Evolutionary conservation across 441 rosid genomes (phyloP), one percentile per base, ranked within the genome.

Genomic region (Cnidoscolus chayamansa): DNA sequence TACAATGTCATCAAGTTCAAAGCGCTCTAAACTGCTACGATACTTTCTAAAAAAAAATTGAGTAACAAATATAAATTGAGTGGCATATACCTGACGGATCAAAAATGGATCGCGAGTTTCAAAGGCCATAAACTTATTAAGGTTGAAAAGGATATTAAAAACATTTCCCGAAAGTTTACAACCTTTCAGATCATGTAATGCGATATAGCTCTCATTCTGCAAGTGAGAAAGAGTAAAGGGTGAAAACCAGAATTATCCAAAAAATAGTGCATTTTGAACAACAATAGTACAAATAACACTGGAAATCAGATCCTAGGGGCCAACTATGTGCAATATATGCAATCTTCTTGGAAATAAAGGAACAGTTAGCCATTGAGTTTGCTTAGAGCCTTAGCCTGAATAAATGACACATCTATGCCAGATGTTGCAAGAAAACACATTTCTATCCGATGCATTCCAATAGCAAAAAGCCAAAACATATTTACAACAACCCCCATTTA

Each of bases 91-190:
- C 99, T 95, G 98, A 54, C 98, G 98, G 64, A 95, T 95, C 69
- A 91, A 92, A 83, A 92, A 95, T 0, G 99, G 97, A 76, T 95
- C 97, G 65, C 99, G 89, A 5, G 92, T 89, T 86, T 92, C 99
- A 72, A 93, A 95, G 73, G 98, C 96, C 92, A 95, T 93, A 77
- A 95, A 95, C 74, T 95, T 95, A 72, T 95, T 95, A 0, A 95
- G 97, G 77, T 93, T 95, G 85, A 95, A 91, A 75, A 95, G 98
- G 70, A 95, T 90, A 82, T 95, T 95, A 85, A 95, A 95, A 31
- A 87, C 86, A 54, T 89, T 88, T 79, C 97, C 96, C 1, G 96
- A 93, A 67, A 95, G 99, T 79, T 85, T 95, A 68, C 89, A 85
- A 48, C 89, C 86, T 79, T 90, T 95, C 75, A 95, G 81, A 84